Evolutionary conservation across 495 filamentous ascomycete species (phyloP).

Genomic region (Immersiella caudata): DNA sequence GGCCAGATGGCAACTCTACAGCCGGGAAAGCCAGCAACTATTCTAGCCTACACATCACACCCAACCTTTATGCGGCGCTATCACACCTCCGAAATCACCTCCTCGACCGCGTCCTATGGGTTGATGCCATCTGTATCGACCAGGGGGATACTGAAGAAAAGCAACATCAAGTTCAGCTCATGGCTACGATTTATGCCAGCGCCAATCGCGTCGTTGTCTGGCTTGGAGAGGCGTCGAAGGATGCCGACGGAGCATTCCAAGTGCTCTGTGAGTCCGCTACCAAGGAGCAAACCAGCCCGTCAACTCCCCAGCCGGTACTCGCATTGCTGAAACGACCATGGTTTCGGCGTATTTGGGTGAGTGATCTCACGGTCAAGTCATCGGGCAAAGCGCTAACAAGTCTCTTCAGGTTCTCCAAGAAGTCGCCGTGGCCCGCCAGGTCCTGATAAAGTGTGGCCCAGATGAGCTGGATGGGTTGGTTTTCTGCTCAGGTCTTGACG

Average conservation of each 20-base stretch:
- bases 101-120: not conserved
- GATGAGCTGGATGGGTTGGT: not conserved
- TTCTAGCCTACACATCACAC: not conserved
- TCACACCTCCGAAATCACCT: not conserved
- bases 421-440: not conserved
- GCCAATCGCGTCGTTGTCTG: constrained; percentile 39
- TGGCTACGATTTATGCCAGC: constrained; percentile 41
- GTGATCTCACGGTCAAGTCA: not conserved
- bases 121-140: too few species aligned
- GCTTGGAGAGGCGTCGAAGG: too few species aligned
- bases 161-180: constrained; percentile 27
- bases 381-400: not conserved
- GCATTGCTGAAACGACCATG: not conserved
- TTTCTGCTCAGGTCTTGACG: not conserved
- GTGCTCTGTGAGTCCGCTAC: not conserved
- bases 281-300: not conserved
- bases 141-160: constrained; percentile 28
- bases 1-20: not conserved
- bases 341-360: not conserved
- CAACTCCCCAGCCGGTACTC: not conserved
- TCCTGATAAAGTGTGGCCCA: not conserved
- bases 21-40: not conserved
- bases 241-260: not conserved
- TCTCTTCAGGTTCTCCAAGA: not conserved
- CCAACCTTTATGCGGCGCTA: not conserved